Evolutionary conservation across 306 rosid genomes (phyloP).

Genomic region (Ceratonia siliqua): DNA sequence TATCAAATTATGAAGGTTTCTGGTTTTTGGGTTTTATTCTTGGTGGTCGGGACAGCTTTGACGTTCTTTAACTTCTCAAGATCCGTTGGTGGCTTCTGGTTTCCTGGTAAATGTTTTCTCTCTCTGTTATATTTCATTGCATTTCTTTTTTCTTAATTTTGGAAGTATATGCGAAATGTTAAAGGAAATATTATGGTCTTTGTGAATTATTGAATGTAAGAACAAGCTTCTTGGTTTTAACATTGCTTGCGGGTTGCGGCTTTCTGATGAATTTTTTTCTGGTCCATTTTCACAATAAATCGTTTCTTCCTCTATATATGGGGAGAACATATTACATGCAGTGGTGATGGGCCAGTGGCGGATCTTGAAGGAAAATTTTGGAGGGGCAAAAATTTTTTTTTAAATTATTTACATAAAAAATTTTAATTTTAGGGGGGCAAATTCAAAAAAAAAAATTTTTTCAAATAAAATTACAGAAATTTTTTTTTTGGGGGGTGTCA

Average conservation of each 20-base stretch:
- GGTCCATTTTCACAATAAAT: not conserved
- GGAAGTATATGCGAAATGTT: not conserved
- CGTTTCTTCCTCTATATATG: not conserved
- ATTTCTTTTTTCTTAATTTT: not conserved
- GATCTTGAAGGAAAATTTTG: too few relatives aligned
- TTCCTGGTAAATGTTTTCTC: constrained; percentile 39
- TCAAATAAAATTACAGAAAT: too few relatives aligned
- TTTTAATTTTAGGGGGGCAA: too few relatives aligned
- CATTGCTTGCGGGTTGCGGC: not conserved
- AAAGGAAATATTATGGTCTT: not conserved
- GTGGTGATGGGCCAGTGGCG: too few relatives aligned
- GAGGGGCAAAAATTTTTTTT: too few relatives aligned
- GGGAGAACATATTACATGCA: constrained; percentile 23
- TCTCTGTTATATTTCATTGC: not conserved
- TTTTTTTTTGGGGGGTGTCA: too few relatives aligned
- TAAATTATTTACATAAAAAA: too few relatives aligned
- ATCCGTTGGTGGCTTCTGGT: constrained; percentile 22
- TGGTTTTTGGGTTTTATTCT: constrained; percentile 46
- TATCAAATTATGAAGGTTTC: constrained; percentile 73
- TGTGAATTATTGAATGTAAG: not conserved
- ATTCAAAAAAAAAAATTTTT: too few relatives aligned
- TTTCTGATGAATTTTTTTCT: not conserved
- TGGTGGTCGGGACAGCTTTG: constrained; percentile 39
- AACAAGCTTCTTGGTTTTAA: not conserved
- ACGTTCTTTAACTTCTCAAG: constrained; percentile 36